A percentile compares a stretch with the other conserved stretches of the same genome.
These are phyloP conservation scores for Paraconiothyrium sp. DNA, from an alignment of 2,329 filamentous ascomycete species.

Conservation along the genomic window DNA sequence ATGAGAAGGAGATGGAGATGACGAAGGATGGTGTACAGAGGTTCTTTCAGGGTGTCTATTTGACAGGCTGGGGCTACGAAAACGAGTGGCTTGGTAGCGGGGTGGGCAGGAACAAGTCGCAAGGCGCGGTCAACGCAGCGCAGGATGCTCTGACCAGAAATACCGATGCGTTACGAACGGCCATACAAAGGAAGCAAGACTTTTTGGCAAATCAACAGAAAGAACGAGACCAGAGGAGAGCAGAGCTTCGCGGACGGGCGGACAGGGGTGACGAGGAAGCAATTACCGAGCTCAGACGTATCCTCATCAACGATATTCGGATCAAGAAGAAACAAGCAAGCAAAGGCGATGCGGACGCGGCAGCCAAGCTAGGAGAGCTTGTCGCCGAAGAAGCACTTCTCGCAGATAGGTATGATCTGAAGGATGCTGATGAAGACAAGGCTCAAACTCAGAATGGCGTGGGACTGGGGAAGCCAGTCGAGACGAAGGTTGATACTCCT, in stretches of 20 bases:
- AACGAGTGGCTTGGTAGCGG: conserved; percentile 70
- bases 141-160: conserved; percentile 65
- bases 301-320: neutral
- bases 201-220: conserved; percentile 26
- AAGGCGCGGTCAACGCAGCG: conserved; percentile 75
- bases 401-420: neutral
- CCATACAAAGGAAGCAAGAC: conserved; percentile 33
- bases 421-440: neutral
- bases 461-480: neutral
- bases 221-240: conserved; percentile 25
- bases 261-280: conserved; percentile 27
- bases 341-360: conserved; percentile 28
- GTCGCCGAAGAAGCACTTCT: conserved; percentile 1
- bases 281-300: conserved; percentile 13
- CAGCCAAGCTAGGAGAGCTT: conserved; percentile 2
- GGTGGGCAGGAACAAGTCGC: conserved; percentile 71
- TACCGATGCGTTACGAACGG: conserved; percentile 26
- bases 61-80: conserved; percentile 75
- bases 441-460: neutral
- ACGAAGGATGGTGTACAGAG: conserved; percentile 64
- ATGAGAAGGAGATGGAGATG: conserved; percentile 60
- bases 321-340: conserved; percentile 10
- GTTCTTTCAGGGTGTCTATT: conserved; percentile 70
- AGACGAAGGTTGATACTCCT: neutral
- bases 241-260: conserved; percentile 17